These are phyloP conservation scores for Colletotrichum liaoningense DNA, from an alignment of 2,329 filamentous ascomycete species.

Conservation along the genomic window DNA sequence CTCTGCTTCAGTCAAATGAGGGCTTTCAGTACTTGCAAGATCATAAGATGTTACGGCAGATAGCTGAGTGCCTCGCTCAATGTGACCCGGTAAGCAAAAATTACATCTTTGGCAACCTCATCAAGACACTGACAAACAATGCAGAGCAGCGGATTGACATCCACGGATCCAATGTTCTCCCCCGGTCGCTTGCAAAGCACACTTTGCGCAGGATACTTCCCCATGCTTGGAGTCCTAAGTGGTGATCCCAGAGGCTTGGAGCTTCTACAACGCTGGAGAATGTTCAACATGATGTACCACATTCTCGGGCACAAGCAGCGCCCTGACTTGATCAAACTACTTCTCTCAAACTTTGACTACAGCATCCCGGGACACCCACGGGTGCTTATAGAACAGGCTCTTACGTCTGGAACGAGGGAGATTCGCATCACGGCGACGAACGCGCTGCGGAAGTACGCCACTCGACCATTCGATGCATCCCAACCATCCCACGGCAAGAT, in stretches of 20 bases:
- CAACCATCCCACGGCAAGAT: conserved; percentile 46
- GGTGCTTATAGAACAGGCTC: conserved; percentile 91
- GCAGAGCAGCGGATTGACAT: conserved; percentile 78
- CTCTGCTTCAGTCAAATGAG: conserved; percentile 85
- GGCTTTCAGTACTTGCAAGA: conserved; percentile 88
- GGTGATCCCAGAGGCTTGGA: conserved; percentile 84
- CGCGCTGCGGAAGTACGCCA: conserved; percentile 87
- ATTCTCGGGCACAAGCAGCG: conserved; percentile 92
- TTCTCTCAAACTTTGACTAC: conserved; percentile 94
- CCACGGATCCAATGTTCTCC: conserved; percentile 90
- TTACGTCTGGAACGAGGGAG: conserved; percentile 91
- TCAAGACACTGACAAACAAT: conserved; percentile 9
- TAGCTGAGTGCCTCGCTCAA: conserved; percentile 95
- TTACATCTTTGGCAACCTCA: neutral
- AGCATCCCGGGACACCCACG: conserved; percentile 88
- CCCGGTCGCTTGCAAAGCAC: conserved; percentile 86
- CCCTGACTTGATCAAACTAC: conserved; percentile 88
- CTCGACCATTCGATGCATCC: conserved; percentile 55
- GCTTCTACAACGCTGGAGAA: conserved; percentile 95
- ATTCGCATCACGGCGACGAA: conserved; percentile 93
- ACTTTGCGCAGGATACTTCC: conserved; percentile 91
- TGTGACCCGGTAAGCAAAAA: conserved; percentile 81
- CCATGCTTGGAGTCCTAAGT: conserved; percentile 89
- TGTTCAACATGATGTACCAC: conserved; percentile 99
- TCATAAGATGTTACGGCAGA: conserved; percentile 92